Evolutionary conservation across 2,329 filamentous ascomycete species (phyloP), one percentile per base, ranked within the genome.

Genomic region (Arthrobotrys entomopaga): DNA sequence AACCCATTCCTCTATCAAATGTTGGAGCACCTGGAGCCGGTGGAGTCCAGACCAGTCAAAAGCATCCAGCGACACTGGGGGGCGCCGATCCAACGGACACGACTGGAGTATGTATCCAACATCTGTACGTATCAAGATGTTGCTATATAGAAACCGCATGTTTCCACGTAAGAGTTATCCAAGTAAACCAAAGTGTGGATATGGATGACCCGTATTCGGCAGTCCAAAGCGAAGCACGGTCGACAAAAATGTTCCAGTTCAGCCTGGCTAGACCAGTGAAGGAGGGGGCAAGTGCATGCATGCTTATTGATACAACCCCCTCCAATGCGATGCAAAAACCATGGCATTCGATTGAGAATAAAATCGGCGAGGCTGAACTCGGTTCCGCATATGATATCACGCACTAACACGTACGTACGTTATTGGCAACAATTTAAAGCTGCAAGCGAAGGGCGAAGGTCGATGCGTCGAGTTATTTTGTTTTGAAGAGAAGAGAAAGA

Each of bases 191-290:
- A 29, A n/a, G 59, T 66, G 64, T 59, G 57, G 38, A 50, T 8
- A 19, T n/a, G 29, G 29, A 34, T 4, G 1, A 8, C 16, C 57
- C 58, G 24, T 43, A 70, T 50, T 29, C 49, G 60, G 67, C 56
- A 72, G 65, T 53, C 22, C 20, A 48, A 22, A 73, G 40, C 67
- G 67, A 34, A 73, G 60, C 67, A 40, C n/a, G 16, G 56, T 48
- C 56, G 48, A 59, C 42, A 19, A 22, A 15, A 5, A 43, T 43
- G 58, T 61, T 61, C 48, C 58, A 50, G 58, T 15, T 52, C 58
- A 61, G 58, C 58, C 40, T 15, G 50, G 20, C 46, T 16, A 4
- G 48, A 40, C 59, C 46, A 34, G 29, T 34, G 29, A 34, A 34
- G 29, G 29, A 34, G 29, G 29, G 29, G 29, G 29, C 29, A 34